A percentile compares a stretch with the other conserved stretches of the same genome.
These are phyloP conservation scores for Tylopilus subfusipes DNA, from an alignment of 768 basidiomycete genomes.

Conservation along the genomic window DNA sequence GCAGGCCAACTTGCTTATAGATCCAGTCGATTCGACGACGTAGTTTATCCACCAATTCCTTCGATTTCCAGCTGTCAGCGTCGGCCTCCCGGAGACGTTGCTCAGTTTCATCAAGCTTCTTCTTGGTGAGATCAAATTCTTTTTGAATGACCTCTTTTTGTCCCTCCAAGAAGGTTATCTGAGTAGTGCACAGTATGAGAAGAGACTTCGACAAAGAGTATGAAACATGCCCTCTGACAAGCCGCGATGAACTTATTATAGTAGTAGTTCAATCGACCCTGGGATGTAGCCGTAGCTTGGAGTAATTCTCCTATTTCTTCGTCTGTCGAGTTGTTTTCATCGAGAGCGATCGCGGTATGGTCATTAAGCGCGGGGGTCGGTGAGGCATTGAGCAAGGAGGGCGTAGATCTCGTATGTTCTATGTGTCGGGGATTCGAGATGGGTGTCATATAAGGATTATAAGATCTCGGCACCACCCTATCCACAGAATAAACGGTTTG, in stretches of 20 bases:
- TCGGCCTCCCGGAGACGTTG: constrained; percentile 15
- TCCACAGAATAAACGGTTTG: background rate
- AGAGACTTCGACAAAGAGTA: background rate
- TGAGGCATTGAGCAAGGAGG: background rate
- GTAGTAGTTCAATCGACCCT: constrained; percentile 11
- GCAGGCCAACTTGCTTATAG: constrained; percentile 4
- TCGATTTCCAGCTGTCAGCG: constrained; percentile 11
- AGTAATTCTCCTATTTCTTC: constrained; percentile 6
- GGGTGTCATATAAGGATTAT: constrained; percentile 27
- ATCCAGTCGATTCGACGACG: constrained; percentile 7
- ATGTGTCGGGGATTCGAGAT: constrained; percentile 21
- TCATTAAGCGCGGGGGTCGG: constrained; percentile 4
- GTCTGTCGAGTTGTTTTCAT: background rate
- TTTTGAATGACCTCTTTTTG: constrained; percentile 16
- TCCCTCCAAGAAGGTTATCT: constrained; percentile 17
- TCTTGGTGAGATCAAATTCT: constrained; percentile 12
- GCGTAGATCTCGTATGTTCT: background rate
- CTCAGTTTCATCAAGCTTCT: constrained; percentile 20
- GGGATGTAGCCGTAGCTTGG: constrained; percentile 16
- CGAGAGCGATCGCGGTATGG: background rate
- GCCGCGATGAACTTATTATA: constrained; percentile 10
- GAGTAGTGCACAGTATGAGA: background rate
- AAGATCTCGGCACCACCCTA: constrained; percentile 13
- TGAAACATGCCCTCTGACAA: constrained; percentile 10
- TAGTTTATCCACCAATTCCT: constrained; percentile 11